Evolutionary conservation across 2,329 filamentous ascomycete genomes (phyloP).

Genomic region (Neurospora crassa): DNA sequence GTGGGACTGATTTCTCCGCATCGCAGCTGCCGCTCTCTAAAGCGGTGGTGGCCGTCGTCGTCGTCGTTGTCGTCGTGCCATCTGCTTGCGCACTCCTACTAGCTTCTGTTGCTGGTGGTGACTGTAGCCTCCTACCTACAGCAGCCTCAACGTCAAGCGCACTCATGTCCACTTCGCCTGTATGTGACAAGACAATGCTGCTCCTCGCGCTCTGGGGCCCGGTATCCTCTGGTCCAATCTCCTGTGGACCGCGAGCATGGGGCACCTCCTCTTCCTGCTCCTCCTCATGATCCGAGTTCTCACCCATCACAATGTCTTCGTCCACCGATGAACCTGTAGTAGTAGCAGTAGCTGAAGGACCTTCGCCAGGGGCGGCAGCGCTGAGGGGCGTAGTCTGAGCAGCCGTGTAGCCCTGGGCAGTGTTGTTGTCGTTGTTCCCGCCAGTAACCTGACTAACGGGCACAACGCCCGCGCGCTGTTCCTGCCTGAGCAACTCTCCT

Average conservation of each 20-base stretch:
- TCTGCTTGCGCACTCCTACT: slow-evolving; percentile 12
- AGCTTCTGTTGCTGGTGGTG: slow-evolving; percentile 18
- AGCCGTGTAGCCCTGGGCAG: slow-evolving; percentile 3
- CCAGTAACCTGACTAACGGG: slow-evolving; percentile 53
- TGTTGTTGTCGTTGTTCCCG: slow-evolving; percentile 14
- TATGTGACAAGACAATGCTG: slow-evolving; percentile 13
- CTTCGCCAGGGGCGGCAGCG: slow-evolving; percentile 8
- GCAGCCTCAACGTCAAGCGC: slow-evolving; percentile 53
- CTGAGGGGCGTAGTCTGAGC: slow-evolving; percentile 4
- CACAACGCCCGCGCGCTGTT: slow-evolving; percentile 73
- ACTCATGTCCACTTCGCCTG: slow-evolving; percentile 36
- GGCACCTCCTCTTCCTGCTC: slow-evolving; percentile 47
- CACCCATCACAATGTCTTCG: slow-evolving; percentile 21
- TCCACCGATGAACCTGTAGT: slow-evolving; percentile 4
- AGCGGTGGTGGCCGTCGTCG: slow-evolving; percentile 4
- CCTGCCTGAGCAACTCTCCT: slow-evolving; percentile 75
- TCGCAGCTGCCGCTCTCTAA: slow-evolving; percentile 14
- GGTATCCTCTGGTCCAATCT: slow-evolving; percentile 79
- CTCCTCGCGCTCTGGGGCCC: slow-evolving; percentile 52
- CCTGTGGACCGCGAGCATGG: slow-evolving; percentile 74
- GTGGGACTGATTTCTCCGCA: slow-evolving; percentile 18
- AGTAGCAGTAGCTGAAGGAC: background rate
- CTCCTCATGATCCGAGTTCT: slow-evolving; percentile 19
- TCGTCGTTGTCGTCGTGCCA: background rate
- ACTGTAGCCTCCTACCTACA: slow-evolving; percentile 40